These are phyloP conservation scores for Euphorbia pulcherrima DNA, from an alignment of 345 rosid species.

Conservation along the genomic window DNA sequence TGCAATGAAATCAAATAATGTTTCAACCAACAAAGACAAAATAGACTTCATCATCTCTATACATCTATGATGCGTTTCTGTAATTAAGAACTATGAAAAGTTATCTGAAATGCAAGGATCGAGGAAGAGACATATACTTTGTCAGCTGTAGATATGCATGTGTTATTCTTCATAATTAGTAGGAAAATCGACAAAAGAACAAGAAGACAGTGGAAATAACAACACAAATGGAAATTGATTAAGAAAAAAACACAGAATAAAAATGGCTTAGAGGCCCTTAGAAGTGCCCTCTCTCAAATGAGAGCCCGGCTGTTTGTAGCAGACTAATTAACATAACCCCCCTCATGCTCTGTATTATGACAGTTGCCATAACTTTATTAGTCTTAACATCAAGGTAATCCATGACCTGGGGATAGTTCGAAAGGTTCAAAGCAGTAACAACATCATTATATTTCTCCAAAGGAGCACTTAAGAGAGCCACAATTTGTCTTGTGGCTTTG, in stretches of 20 bases:
- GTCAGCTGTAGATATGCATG: conserved; percentile 67
- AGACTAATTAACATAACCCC: too few relatives aligned
- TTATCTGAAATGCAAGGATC: conserved; percentile 18
- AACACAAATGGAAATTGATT: too few relatives aligned
- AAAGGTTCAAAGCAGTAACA: conserved; percentile 82
- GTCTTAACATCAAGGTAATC: conserved; percentile 87
- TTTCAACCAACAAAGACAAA: conserved; percentile 59
- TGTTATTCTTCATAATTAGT: conserved; percentile 94
- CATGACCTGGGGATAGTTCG: conserved; percentile 79
- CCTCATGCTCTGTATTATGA: conserved; percentile 86
- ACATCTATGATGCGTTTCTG: background rate
- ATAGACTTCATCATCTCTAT: background rate
- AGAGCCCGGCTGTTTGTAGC: too few relatives aligned
- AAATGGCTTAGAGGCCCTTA: too few relatives aligned
- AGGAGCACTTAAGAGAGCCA: conserved; percentile 94
- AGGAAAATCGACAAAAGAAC: too few relatives aligned
- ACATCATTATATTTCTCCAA: conserved; percentile 90
- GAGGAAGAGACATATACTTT: conserved; percentile 43
- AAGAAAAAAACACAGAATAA: too few relatives aligned
- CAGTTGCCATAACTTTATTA: conserved; percentile 89
- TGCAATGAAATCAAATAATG: conserved; percentile 79
- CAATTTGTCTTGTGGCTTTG: conserved; percentile 87
- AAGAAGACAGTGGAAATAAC: too few relatives aligned
- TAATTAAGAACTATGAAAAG: conserved; percentile 11
- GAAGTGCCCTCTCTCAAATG: too few relatives aligned